Conservation (phyloP, 208 protist species). For the Trichomonas vaginalis region DNA sequence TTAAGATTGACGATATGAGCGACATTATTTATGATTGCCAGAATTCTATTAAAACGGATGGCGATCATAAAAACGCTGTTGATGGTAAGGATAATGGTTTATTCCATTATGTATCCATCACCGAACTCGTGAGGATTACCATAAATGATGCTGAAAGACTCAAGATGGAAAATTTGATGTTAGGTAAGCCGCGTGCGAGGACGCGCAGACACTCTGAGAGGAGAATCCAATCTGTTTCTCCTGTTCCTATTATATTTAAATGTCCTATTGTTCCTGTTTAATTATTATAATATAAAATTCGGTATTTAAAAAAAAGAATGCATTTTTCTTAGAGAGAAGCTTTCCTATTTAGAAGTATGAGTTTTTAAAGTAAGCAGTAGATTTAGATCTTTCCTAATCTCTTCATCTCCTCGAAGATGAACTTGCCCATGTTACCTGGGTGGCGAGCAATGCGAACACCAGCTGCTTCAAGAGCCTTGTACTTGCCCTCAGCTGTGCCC, state of each 20-base stretch:
- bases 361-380: too few species aligned
- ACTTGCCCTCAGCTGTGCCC: slow-evolving; percentile 82
- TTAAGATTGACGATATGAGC: background rate
- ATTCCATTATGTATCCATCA: background rate
- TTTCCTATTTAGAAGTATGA: too few species aligned
- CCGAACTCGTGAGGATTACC: background rate
- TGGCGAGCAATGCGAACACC: background rate
- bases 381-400: background rate
- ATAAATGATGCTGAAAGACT: background rate
- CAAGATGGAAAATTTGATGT: background rate
- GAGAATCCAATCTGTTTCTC: background rate
- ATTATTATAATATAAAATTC: too few species aligned
- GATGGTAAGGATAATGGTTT: too few species aligned
- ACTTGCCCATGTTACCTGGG: slow-evolving; percentile 12
- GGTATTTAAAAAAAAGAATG: too few species aligned
- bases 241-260: background rate
- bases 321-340: too few species aligned
- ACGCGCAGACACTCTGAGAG: background rate
- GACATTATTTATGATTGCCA: background rate
- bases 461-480: slow-evolving; percentile 32
- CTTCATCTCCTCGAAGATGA: slow-evolving; percentile 18
- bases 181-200: background rate
- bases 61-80: background rate
- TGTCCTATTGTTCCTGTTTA: background rate
- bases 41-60: background rate